These are phyloP conservation scores for Magnolia kwangsiensis DNA, from an alignment of 164 flowering plant genomes.

Conservation along the genomic window DNA sequence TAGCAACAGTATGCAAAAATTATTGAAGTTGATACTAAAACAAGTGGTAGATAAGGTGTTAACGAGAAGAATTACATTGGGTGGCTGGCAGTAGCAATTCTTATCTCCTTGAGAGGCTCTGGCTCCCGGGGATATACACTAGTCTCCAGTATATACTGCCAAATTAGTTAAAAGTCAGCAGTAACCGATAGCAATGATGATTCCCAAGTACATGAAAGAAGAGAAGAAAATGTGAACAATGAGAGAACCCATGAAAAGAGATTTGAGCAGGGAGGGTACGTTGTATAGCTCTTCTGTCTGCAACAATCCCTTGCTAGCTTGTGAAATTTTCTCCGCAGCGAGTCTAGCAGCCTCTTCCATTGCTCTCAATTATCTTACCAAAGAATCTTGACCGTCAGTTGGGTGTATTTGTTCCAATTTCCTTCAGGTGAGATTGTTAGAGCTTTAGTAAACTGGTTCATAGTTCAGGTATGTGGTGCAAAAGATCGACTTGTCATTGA, in stretches of 20 bases:
- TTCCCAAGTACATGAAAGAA: background rate
- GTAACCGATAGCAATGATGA: background rate
- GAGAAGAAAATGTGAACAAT: background rate
- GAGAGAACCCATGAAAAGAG: background rate
- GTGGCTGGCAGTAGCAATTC: constrained; percentile 13
- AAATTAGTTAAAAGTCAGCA: background rate
- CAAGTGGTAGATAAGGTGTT: background rate
- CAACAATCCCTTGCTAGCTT: constrained; percentile 1
- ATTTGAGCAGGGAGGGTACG: background rate
- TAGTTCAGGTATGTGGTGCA: background rate
- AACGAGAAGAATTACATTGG: constrained; percentile 1
- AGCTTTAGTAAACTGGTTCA: background rate
- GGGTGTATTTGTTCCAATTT: background rate
- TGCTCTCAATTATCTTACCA: background rate
- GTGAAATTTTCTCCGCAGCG: background rate
- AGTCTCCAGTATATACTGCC: constrained; percentile 25
- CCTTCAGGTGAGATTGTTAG: background rate
- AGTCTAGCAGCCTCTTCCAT: constrained; percentile 3
- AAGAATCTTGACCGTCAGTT: background rate
- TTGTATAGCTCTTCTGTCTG: constrained; percentile 3
- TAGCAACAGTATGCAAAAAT: background rate
- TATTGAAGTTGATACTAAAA: background rate
- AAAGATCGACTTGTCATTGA: background rate
- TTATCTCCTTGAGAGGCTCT: constrained; percentile 16
- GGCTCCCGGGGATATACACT: constrained; percentile 27